phyloP scores from a whole-genome alignment of 495 filamentous ascomycete genomes.

The Talaromyces proteolyticus region DNA sequence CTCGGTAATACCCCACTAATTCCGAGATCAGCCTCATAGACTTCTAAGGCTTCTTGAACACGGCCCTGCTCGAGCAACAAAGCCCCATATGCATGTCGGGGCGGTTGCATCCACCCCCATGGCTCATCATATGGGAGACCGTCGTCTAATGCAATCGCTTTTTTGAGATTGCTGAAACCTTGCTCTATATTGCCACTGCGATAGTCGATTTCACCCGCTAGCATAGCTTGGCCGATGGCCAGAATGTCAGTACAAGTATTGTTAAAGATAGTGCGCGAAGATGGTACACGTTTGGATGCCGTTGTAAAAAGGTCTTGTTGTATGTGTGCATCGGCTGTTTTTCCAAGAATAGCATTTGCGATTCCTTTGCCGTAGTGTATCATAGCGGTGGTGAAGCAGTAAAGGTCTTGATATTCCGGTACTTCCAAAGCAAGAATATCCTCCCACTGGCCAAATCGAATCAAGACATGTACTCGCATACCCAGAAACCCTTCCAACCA shows the following conservation, averaged over 20 bases:
- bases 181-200: slow-evolving; percentile 46
- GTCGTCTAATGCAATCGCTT: slow-evolving; percentile 49
- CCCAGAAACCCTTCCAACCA: slow-evolving; percentile 63
- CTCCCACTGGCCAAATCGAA: slow-evolving; percentile 62
- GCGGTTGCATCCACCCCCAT: slow-evolving; percentile 67
- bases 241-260: slow-evolving; percentile 59
- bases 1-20: slow-evolving; percentile 47
- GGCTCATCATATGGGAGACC: slow-evolving; percentile 59
- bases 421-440: slow-evolving; percentile 45
- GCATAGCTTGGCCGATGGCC: slow-evolving; percentile 52
- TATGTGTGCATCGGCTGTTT: slow-evolving; percentile 38
- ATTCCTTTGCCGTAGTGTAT: slow-evolving; percentile 59
- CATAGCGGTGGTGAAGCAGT: slow-evolving; percentile 59
- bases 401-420: slow-evolving; percentile 46
- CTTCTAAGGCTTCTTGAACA: slow-evolving; percentile 44
- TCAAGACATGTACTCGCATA: slow-evolving; percentile 55
- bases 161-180: slow-evolving; percentile 49
- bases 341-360: slow-evolving; percentile 49
- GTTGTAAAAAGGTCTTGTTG: slow-evolving; percentile 38
- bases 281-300: slow-evolving; percentile 38
- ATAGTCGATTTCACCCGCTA: slow-evolving; percentile 65
- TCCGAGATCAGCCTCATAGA: slow-evolving; percentile 60
- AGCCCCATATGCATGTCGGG: slow-evolving; percentile 59
- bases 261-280: slow-evolving; percentile 56
- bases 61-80: slow-evolving; percentile 56